Evolutionary conservation across 768 basidiomycete species (phyloP).

Genomic region (Leccinum variicolor): DNA sequence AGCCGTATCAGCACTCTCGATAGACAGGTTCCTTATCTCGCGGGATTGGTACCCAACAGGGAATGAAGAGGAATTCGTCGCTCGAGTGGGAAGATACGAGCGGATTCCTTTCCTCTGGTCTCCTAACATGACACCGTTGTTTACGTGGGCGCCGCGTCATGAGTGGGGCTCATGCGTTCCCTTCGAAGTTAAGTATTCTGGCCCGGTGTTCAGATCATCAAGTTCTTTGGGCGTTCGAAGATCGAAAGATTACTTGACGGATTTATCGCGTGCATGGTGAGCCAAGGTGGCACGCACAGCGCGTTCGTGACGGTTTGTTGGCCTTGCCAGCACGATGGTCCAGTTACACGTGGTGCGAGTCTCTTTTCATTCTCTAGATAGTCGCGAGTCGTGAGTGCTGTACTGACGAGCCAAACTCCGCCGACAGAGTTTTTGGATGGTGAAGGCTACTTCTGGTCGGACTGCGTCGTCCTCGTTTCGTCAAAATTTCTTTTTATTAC

Average conservation of each 20-base stretch:
- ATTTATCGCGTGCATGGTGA: constrained; percentile 39
- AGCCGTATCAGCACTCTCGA: too few species aligned
- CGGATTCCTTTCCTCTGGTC: not conserved
- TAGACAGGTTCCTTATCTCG: not conserved
- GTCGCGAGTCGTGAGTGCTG: too few species aligned
- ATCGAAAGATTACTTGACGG: constrained; percentile 42
- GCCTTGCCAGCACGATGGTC: constrained; percentile 34
- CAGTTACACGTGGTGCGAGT: constrained; percentile 36
- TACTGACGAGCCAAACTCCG: not conserved
- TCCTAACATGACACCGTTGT: not conserved
- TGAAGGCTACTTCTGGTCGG: not conserved
- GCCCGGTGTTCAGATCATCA: not conserved
- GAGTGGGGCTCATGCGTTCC: not conserved
- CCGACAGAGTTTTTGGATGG: constrained; percentile 25
- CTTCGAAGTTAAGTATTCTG: not conserved
- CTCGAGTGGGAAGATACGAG: not conserved
- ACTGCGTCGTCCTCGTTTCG: not conserved
- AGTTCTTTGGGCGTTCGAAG: constrained; percentile 42
- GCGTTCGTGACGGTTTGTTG: constrained; percentile 40
- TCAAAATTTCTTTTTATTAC: not conserved
- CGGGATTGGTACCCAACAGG: not conserved
- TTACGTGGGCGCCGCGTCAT: not conserved
- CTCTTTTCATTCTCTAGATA: constrained; percentile 16
- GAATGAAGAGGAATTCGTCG: not conserved
- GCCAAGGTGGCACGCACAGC: constrained; percentile 29